Conservation (phyloP, 352 stramenopile genomes). For the Phytophthora syringae region DNA sequence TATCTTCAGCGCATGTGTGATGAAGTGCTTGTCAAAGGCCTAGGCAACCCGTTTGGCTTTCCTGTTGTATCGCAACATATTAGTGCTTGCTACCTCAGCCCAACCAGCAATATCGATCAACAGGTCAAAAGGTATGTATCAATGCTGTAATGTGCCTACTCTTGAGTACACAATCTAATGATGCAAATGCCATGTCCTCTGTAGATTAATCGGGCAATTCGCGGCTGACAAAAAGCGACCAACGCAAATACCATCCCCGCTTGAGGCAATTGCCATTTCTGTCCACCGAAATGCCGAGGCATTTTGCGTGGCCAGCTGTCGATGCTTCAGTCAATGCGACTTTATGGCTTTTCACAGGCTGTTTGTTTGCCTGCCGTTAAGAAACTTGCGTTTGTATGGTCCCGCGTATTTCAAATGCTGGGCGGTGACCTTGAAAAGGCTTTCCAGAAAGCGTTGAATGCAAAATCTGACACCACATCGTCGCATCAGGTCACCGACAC, state of each 20-base stretch:
- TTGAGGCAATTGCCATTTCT: constrained; percentile 71
- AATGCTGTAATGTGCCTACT: too few species aligned
- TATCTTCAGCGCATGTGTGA: constrained; percentile 75
- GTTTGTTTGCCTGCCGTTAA: constrained; percentile 69
- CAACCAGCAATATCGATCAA: constrained; percentile 59
- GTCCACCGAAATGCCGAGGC: constrained; percentile 78
- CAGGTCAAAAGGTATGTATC: constrained; percentile 75
- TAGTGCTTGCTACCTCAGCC: constrained; percentile 74
- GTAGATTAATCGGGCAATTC: constrained; percentile 65
- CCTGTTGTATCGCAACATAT: constrained; percentile 85
- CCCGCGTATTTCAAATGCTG: constrained; percentile 74
- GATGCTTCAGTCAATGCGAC: constrained; percentile 69
- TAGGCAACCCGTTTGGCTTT: constrained; percentile 79
- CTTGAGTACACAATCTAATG: constrained; percentile 6
- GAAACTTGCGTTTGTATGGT: constrained; percentile 81
- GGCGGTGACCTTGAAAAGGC: constrained; percentile 37
- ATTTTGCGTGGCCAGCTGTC: constrained; percentile 74
- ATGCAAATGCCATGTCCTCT: not conserved
- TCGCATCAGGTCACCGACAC: constrained; percentile 42
- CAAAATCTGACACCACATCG: constrained; percentile 24
- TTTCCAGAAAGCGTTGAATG: constrained; percentile 37
- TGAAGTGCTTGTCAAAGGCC: constrained; percentile 76
- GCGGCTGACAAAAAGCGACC: constrained; percentile 54
- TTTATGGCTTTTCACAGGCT: constrained; percentile 63
- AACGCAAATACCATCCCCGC: constrained; percentile 49